These are phyloP conservation scores for Daldinia caldariorum DNA, from an alignment of 495 filamentous ascomycete species.

Conservation along the genomic window DNA sequence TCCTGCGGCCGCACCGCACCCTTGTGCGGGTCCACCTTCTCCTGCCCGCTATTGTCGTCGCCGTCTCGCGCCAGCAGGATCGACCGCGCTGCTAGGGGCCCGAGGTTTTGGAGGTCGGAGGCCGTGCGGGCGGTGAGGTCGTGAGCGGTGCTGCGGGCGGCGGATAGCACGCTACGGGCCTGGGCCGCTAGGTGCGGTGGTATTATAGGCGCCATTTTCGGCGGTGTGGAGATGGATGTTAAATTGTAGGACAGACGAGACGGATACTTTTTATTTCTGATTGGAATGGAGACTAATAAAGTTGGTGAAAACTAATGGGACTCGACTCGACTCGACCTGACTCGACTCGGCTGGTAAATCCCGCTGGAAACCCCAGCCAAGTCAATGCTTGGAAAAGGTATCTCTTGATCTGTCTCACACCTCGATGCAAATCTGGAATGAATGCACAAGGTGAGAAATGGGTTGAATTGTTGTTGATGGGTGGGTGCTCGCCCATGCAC, in stretches of 20 bases:
- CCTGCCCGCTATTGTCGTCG: slow-evolving; percentile 6
- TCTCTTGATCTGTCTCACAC: slow-evolving; percentile 16
- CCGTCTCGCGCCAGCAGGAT: slow-evolving; percentile 53
- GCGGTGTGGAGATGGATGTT: slow-evolving; percentile 6
- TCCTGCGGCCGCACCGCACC: slow-evolving; percentile 70
- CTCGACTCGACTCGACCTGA: no score
- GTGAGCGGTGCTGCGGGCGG: no score
- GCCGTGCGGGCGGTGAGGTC: slow-evolving; percentile 29
- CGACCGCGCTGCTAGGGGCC: slow-evolving; percentile 54
- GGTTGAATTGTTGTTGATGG: slow-evolving; percentile 4
- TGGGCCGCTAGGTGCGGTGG: slow-evolving; percentile 44
- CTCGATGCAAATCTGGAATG: slow-evolving; percentile 11
- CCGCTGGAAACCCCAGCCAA: slow-evolving; percentile 46
- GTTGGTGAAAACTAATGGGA: background rate
- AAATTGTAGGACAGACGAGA: slow-evolving; percentile 19
- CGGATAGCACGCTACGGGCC: slow-evolving; percentile 42
- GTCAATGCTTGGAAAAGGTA: slow-evolving; percentile 5
- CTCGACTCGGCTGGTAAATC: slow-evolving; percentile 29
- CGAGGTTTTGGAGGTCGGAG: slow-evolving; percentile 41
- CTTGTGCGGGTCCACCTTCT: slow-evolving; percentile 46
- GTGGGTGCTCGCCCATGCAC: slow-evolving; percentile 19
- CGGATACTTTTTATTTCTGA: background rate
- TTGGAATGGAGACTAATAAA: slow-evolving; percentile 18
- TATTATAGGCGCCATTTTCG: slow-evolving; percentile 43
- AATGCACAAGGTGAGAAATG: slow-evolving; percentile 31